Conservation (phyloP, 495 filamentous ascomycete genomes). For the Aspergillus ellipticus region DNA sequence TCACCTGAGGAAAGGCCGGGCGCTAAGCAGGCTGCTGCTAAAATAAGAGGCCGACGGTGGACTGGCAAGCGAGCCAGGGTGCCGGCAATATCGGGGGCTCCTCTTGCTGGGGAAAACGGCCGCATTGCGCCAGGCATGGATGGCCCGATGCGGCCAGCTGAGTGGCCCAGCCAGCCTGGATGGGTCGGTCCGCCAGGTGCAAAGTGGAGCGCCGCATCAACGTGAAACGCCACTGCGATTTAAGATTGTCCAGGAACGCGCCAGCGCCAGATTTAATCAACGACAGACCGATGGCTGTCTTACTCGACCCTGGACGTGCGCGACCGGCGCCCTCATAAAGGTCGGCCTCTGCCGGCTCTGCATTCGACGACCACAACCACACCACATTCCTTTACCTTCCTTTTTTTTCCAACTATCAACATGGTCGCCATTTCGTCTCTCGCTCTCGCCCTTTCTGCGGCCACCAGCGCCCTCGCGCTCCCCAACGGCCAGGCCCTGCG, state of each 20-base stretch:
- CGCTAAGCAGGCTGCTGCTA: neutral
- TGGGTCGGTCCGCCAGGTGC: neutral
- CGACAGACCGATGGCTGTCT: neutral
- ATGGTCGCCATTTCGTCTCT: slow-evolving; percentile 47
- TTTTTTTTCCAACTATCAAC: neutral
- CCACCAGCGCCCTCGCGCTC: slow-evolving; percentile 31
- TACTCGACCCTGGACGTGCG: neutral
- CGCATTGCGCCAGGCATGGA: neutral
- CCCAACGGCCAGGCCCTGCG: slow-evolving; percentile 24
- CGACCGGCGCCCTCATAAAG: neutral
- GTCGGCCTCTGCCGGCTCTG: neutral
- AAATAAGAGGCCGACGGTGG: neutral
- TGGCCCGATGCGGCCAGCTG: neutral
- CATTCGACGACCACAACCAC: neutral
- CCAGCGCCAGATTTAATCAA: neutral
- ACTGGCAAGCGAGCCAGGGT: neutral
- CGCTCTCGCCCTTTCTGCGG: slow-evolving; percentile 30
- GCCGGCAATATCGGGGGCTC: neutral
- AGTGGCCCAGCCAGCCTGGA: neutral
- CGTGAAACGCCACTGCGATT: neutral
- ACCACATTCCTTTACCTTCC: neutral
- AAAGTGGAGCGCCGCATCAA: neutral
- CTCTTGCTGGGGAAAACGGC: neutral
- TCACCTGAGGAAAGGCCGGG: neutral
- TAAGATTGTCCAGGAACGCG: neutral